These are phyloP conservation scores for Leptosphaerulina australis DNA, from an alignment of 2,329 filamentous ascomycete species.

Conservation along the genomic window DNA sequence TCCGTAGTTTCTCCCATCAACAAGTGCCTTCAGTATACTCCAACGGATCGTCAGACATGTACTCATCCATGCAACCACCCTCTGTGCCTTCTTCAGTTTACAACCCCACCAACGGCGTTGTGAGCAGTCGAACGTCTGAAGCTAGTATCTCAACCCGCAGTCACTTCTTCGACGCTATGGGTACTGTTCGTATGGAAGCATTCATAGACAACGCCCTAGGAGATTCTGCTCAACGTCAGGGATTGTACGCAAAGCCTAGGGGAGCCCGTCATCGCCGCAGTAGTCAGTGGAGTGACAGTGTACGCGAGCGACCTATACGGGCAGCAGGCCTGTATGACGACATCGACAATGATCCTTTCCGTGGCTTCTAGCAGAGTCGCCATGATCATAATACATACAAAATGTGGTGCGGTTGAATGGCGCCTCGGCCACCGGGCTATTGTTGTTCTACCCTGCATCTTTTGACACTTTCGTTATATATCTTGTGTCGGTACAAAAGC, in stretches of 20 bases:
- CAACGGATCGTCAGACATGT: constrained; percentile 48
- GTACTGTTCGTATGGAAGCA: constrained; percentile 95
- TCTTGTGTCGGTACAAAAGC: constrained; percentile 3
- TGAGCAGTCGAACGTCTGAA: constrained; percentile 60
- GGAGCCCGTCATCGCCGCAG: constrained; percentile 40
- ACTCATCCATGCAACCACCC: constrained; percentile 40
- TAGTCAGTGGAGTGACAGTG: constrained; percentile 47
- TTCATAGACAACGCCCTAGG: constrained; percentile 70
- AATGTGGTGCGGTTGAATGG: constrained; percentile 2
- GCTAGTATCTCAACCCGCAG: constrained; percentile 55
- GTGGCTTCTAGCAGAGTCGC: constrained; percentile 36
- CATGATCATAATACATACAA: constrained; percentile 1
- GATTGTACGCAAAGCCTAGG: constrained; percentile 25
- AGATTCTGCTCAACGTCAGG: constrained; percentile 25
- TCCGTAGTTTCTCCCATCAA: constrained; percentile 75
- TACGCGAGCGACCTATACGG: constrained; percentile 37
- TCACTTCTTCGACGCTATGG: constrained; percentile 82
- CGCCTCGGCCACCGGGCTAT: not conserved
- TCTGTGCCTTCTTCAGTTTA: constrained; percentile 49
- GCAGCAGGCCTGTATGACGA: constrained; percentile 43
- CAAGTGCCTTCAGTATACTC: constrained; percentile 50
- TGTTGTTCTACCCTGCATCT: not conserved
- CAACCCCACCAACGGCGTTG: constrained; percentile 46
- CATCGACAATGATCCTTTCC: constrained; percentile 47
- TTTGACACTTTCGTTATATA: not conserved